Evolutionary conservation across 2,329 filamentous ascomycete genomes (phyloP), one percentile per base, ranked within the genome.

Genomic region (Pseudohalonectria lignicola): DNA sequence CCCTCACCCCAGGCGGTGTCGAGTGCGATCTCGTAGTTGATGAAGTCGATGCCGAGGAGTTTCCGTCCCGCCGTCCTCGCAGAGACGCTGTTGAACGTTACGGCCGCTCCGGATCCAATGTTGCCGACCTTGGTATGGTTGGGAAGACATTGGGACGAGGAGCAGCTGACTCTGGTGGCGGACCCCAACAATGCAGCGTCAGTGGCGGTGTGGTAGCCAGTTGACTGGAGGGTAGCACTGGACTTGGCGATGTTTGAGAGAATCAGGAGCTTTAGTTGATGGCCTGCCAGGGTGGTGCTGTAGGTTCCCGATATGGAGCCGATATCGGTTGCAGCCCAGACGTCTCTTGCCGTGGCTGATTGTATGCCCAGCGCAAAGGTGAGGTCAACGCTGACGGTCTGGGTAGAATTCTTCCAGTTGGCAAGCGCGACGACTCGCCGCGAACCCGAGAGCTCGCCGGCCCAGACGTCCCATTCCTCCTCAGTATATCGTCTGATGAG

Each of bases 1-100:
- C 64, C 68, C 43, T 49, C 60, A 0, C 46, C 59, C 54, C 66
- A 71, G 0, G 62, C 53, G 0, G 54, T 59, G 2, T 49, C 50
- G 13, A 68, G 58, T 0, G 62, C 57, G 10, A 69, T 55, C 8
- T 71, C 67, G 43, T 73, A 71, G 51, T 73, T 72, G 50, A 70
- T 65, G 33, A 63, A 71, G 46, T 70, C 64, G 11, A 72, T 49
- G 1, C 63, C 64, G 1, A 72, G 41, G 23, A 66, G 59, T 41
- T 63, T 60, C 3, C 46, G 46, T 1, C 61, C 58, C 4, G 43
- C 49, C 0, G 49, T 55, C 1, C 53, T 43, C 1, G 51, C 48
- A 4, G 29, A 43, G 9, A 62, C 54, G 1, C 49, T 49, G 3
- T 51, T 41, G 35, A 71, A 63, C 0, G 49, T 53, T n/a, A 59